phyloP scores from a whole-genome alignment of 352 stramenopile genomes.

The Phytophthora sp. region DNA sequence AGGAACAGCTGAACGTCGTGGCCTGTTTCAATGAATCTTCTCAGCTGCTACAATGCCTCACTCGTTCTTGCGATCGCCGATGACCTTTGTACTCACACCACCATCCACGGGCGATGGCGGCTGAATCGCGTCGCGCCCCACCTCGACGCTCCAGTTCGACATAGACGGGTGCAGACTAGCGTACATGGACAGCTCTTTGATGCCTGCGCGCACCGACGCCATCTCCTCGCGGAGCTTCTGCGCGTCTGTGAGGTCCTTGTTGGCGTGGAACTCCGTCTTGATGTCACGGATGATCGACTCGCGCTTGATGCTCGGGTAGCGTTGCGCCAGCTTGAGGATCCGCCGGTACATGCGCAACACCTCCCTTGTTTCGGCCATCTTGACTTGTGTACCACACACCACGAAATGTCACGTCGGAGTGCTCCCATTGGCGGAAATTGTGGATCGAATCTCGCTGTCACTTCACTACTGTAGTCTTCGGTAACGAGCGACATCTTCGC shows the following conservation, averaged over 20 bases:
- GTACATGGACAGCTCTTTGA: conserved; percentile 83
- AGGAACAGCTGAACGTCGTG: conserved; percentile 6
- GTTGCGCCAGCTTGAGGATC: conserved; percentile 84
- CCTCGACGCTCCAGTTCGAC: conserved; percentile 75
- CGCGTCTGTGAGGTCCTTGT: conserved; percentile 67
- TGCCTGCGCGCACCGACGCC: conserved; percentile 65
- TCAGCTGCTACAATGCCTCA: conserved; percentile 18
- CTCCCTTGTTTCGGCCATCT: conserved; percentile 53
- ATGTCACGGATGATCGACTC: conserved; percentile 84
- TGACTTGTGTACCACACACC: conserved; percentile 20
- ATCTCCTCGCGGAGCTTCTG: conserved; percentile 73
- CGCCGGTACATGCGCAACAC: conserved; percentile 82
- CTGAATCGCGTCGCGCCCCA: conserved; percentile 58
- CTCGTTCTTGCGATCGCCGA: conserved; percentile 44
- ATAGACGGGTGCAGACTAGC: conserved; percentile 62
- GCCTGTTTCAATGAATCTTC: conserved; percentile 19
- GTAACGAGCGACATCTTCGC: conserved; percentile 27
- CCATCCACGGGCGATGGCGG: conserved; percentile 20
- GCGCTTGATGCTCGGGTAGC: conserved; percentile 88
- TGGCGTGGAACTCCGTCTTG: conserved; percentile 85
- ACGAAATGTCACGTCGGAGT: background rate
- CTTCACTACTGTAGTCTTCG: conserved; percentile 33
- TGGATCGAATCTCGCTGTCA: conserved; percentile 27
- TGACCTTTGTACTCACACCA: conserved; percentile 51
- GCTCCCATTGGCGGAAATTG: conserved; percentile 36